Evolutionary conservation across 225 moss, liverwort and hornwort species (phyloP).

Genomic region (Climacium dendroides): DNA sequence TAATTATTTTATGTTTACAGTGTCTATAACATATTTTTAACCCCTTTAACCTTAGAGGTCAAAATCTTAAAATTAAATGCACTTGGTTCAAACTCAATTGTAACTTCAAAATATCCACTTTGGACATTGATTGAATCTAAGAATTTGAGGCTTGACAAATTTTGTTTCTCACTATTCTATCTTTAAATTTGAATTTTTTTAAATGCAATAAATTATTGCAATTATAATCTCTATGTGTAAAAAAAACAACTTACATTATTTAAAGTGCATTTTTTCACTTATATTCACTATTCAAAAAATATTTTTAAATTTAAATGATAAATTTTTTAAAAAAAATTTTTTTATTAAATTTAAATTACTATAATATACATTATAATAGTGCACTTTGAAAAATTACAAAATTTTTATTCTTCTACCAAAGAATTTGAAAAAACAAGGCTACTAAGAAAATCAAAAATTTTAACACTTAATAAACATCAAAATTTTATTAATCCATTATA

Average conservation of each 20-base stretch:
- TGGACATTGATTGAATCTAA: not conserved
- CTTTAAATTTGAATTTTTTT: no score
- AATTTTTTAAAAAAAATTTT: no score
- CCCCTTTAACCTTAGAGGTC: fast-evolving
- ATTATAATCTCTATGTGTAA: fast-evolving
- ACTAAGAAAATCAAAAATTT: not conserved
- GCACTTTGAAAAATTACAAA: not conserved
- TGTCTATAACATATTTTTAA: not conserved
- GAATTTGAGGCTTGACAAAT: not conserved
- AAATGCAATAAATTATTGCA: not conserved
- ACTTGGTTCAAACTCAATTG: fast-evolving
- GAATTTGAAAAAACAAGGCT: not conserved
- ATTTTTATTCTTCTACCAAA: fast-evolving
- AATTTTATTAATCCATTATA: not conserved
- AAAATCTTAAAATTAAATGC: not conserved
- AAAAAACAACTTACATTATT: not conserved
- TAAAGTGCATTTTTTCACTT: fast-evolving
- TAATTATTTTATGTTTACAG: no score
- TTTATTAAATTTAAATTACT: no score
- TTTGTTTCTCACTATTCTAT: not conserved
- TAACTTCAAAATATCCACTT: not conserved
- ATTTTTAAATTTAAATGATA: not conserved
- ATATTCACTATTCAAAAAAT: not conserved
- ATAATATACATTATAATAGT: not conserved
- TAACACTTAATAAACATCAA: not conserved